A percentile compares a stretch with the other conserved stretches of the same genome.
phyloP scores from a whole-genome alignment of 1,284 basidiomycete genomes.

The Ganoderma resinaceum region DNA sequence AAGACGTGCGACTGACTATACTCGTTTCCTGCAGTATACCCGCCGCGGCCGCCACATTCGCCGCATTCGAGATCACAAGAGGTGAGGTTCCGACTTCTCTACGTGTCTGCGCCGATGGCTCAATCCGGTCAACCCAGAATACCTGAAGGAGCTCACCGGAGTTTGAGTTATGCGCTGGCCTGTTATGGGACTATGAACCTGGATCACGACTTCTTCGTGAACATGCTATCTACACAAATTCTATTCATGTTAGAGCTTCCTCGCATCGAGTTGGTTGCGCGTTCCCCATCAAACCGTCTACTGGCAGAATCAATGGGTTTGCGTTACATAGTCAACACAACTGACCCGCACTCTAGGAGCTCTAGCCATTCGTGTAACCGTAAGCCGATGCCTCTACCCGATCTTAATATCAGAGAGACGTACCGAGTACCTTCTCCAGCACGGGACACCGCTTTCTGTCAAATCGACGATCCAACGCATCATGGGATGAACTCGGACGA shows the following conservation, averaged over 20 bases:
- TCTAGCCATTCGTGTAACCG: not conserved
- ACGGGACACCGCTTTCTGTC: conserved; percentile 4
- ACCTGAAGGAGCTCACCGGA: conserved; percentile 36
- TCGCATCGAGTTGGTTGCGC: not conserved
- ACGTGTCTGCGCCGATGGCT: not conserved
- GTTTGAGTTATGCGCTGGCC: conserved; percentile 25
- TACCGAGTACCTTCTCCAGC: conserved; percentile 10
- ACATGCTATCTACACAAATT: not conserved
- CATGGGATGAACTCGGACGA: not conserved
- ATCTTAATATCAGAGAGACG: not conserved
- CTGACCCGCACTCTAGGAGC: not conserved
- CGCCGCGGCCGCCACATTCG: conserved; percentile 90
- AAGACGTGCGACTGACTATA: not conserved
- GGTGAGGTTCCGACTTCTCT: conserved; percentile 47
- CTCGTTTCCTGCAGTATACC: conserved; percentile 69
- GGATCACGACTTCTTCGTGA: not conserved
- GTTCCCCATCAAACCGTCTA: not conserved
- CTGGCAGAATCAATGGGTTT: not conserved
- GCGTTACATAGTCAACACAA: no score
- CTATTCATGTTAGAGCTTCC: not conserved
- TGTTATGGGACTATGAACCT: not conserved
- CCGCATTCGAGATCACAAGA: conserved; percentile 89
- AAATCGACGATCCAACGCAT: conserved; percentile 17
- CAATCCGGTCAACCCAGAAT: conserved; percentile 30
- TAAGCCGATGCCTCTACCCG: not conserved